phyloP scores from a whole-genome alignment of 2,329 filamentous ascomycete species.

The Xylariaceae sp. region DNA sequence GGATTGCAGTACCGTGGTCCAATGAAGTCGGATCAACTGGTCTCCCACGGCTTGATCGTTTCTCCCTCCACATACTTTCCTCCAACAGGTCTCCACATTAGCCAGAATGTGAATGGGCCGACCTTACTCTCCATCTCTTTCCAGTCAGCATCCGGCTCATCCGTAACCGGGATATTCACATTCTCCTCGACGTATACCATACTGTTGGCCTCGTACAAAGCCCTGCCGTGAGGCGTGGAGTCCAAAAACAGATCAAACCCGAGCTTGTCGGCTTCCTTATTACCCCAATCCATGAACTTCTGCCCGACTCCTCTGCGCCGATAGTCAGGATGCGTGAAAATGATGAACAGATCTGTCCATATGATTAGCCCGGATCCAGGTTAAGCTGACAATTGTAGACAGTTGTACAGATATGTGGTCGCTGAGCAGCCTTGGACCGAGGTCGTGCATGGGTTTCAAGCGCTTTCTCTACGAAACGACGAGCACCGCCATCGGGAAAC shows the following conservation, averaged over 20 bases:
- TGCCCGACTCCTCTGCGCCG: slow-evolving; percentile 20
- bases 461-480: neutral
- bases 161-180: slow-evolving; percentile 17
- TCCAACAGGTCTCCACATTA: slow-evolving; percentile 7
- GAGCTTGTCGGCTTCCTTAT: slow-evolving; percentile 20
- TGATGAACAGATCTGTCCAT: slow-evolving; percentile 20
- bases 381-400: neutral
- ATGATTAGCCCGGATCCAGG: neutral
- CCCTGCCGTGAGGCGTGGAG: slow-evolving; percentile 17
- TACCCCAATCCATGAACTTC: slow-evolving; percentile 24
- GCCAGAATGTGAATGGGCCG: slow-evolving; percentile 26
- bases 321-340: slow-evolving; percentile 24
- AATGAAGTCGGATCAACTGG: neutral
- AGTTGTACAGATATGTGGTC: slow-evolving; percentile 22
- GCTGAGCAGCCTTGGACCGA: slow-evolving; percentile 14
- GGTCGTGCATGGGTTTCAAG: slow-evolving; percentile 5
- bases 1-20: too few species aligned
- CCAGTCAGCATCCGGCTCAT: slow-evolving; percentile 22
- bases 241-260: slow-evolving; percentile 23
- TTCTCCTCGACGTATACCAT: slow-evolving; percentile 22
- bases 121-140: slow-evolving; percentile 36
- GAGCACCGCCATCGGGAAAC: neutral
- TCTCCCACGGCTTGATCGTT: slow-evolving; percentile 16
- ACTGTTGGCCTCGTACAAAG: slow-evolving; percentile 20
- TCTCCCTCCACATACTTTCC: slow-evolving; percentile 15